phyloP scores from a whole-genome alignment of 345 rosid species.

The Abelmoschus esculentus region DNA sequence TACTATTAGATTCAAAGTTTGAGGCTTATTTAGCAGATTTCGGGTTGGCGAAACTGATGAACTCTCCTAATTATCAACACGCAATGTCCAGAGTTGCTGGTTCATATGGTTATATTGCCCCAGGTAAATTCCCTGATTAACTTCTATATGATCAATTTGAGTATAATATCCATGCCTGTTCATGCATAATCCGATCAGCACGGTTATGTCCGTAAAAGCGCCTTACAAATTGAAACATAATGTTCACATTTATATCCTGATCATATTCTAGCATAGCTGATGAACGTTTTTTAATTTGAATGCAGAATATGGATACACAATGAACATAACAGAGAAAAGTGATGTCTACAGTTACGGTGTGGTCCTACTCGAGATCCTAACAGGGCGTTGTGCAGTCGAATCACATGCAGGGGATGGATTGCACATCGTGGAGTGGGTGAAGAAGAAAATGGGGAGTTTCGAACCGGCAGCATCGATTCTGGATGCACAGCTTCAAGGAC shows the following conservation, averaged over 20 bases:
- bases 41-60: conserved; percentile 84
- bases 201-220: too few species aligned
- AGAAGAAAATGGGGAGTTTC: conserved; percentile 93
- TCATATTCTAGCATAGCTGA: not conserved
- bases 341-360: conserved; percentile 93
- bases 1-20: conserved; percentile 70
- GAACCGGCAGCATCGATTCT: conserved; percentile 72
- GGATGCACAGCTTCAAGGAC: conserved; percentile 68
- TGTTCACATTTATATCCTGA: too few species aligned
- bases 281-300: not conserved
- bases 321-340: conserved; percentile 94
- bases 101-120: conserved; percentile 91
- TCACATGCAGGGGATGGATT: conserved; percentile 61
- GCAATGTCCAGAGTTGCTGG: conserved; percentile 89
- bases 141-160: not conserved
- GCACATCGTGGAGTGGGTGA: conserved; percentile 96
- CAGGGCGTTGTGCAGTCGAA: conserved; percentile 76
- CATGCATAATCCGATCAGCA: too few species aligned
- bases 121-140: conserved; percentile 45
- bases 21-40: conserved; percentile 89
- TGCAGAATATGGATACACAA: conserved; percentile 92
- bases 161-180: not conserved
- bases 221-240: too few species aligned
- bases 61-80: conserved; percentile 60
- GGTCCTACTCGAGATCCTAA: conserved; percentile 78